phyloP scores from a whole-genome alignment of 139 green algal genomes.

The Tetraselmis striata region DNA sequence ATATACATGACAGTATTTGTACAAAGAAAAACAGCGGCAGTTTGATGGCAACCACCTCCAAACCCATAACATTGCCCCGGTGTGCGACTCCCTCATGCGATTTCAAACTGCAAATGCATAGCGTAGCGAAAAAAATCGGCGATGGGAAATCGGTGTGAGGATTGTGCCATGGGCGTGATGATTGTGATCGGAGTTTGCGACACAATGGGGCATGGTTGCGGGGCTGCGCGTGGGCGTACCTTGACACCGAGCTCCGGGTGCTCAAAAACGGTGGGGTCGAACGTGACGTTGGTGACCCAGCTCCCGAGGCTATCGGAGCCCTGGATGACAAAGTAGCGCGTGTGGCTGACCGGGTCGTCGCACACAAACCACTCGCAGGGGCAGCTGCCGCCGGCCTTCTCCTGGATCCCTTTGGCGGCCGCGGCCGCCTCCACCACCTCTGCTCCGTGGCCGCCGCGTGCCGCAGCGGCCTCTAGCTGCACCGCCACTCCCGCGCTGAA shows the following conservation, averaged over 20 bases:
- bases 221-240: too few species aligned
- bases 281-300: conserved; percentile 79
- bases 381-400: conserved; percentile 12
- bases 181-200: too few species aligned
- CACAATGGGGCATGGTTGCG: too few species aligned
- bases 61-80: too few species aligned
- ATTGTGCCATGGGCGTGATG: too few species aligned
- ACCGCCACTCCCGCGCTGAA: not conserved
- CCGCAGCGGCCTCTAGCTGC: not conserved
- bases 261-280: conserved; percentile 95
- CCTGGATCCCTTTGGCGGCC: conserved; percentile 25
- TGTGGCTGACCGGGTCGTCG: conserved; percentile 55
- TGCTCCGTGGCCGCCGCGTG: not conserved
- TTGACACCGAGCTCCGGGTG: conserved; percentile 66
- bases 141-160: too few species aligned
- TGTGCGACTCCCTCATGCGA: too few species aligned
- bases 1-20: too few species aligned
- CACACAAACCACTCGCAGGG: conserved; percentile 76
- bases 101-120: too few species aligned
- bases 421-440: not conserved
- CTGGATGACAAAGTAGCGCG: conserved; percentile 76
- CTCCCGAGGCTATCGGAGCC: conserved; percentile 62
- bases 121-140: too few species aligned
- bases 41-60: too few species aligned
- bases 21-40: too few species aligned